A percentile compares a stretch with the other conserved stretches of the same genome.
Conservation (phyloP, 164 flowering plant genomes). For the Cinnamomum micranthum region DNA sequence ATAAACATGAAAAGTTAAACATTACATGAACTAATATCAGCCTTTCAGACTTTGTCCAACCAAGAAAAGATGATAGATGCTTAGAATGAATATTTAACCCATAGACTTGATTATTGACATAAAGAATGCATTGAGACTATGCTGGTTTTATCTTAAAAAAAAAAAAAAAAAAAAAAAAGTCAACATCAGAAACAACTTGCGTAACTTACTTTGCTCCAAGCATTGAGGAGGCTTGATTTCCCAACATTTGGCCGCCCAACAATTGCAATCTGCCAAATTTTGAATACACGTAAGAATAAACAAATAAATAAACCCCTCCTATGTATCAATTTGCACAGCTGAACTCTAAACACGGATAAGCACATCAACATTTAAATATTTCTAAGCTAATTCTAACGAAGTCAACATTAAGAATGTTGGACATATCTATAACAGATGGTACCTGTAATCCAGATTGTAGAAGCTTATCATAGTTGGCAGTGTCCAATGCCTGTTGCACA, state of each 20-base stretch:
- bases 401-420: neutral
- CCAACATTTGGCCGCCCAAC: slow-evolving; percentile 99
- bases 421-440: slow-evolving; percentile 2
- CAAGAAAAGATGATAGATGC: too few relatives aligned
- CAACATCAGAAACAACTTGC: slow-evolving; percentile 4
- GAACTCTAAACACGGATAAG: neutral
- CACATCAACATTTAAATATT: neutral
- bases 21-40: neutral
- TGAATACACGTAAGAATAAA: neutral
- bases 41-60: neutral
- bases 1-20: neutral
- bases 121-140: too few relatives aligned
- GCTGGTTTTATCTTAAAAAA: too few relatives aligned
- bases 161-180: too few relatives aligned
- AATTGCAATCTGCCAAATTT: slow-evolving; percentile 73
- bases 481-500: slow-evolving; percentile 74
- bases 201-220: slow-evolving; percentile 95
- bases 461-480: slow-evolving; percentile 85
- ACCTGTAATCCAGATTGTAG: slow-evolving; percentile 95
- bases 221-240: slow-evolving; percentile 96
- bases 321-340: neutral
- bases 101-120: too few relatives aligned
- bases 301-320: too few relatives aligned
- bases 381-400: neutral
- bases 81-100: too few relatives aligned